phyloP scores from a whole-genome alignment of 345 rosid genomes.

The Aegle marmelos region DNA sequence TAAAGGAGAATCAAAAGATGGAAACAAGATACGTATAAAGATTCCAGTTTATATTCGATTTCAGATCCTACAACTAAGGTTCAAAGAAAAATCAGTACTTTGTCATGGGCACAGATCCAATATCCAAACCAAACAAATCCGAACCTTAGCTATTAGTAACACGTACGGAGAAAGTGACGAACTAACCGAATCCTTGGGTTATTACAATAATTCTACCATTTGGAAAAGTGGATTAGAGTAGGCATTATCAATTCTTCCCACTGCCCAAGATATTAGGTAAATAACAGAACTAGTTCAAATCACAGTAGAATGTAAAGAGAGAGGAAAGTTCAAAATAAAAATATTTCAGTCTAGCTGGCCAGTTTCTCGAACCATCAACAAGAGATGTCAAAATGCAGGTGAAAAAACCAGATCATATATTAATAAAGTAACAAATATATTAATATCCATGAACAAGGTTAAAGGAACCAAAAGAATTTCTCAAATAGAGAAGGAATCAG shows the following conservation, averaged over 20 bases:
- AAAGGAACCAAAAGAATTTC: background rate
- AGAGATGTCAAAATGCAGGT: background rate
- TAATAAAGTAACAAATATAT: background rate
- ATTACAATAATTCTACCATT: background rate
- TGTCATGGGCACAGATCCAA: background rate
- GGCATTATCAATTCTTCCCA: background rate
- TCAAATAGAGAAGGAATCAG: constrained; percentile 46
- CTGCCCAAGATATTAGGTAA: background rate
- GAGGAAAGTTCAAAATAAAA: background rate
- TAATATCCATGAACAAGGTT: background rate
- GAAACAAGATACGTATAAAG: background rate
- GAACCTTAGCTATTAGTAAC: background rate
- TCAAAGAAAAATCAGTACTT: background rate
- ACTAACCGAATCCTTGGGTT: background rate
- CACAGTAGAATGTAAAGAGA: too few relatives aligned
- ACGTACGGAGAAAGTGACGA: background rate
- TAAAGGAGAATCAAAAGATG: background rate
- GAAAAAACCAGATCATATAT: background rate
- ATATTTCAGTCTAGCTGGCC: background rate
- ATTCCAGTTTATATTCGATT: background rate
- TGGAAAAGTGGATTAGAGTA: background rate
- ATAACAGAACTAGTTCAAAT: background rate
- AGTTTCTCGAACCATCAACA: background rate
- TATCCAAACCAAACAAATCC: background rate
- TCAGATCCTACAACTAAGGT: background rate